These are phyloP conservation scores for Verticillium tricorpus DNA, from an alignment of 2,329 filamentous ascomycete genomes.

Conservation along the genomic window DNA sequence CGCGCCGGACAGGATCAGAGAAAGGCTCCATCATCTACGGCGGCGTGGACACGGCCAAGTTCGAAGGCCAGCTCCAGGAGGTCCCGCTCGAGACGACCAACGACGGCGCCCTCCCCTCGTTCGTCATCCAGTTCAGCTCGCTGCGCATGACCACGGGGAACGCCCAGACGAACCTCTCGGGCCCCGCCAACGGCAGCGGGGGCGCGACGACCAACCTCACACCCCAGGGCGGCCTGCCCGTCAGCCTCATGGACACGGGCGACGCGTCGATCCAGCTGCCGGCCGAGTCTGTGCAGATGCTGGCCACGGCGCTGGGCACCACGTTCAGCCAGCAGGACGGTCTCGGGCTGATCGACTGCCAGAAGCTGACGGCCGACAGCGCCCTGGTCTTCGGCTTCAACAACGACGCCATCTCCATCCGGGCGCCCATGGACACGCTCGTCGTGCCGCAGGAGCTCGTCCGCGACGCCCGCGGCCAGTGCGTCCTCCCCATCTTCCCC, in stretches of 20 bases:
- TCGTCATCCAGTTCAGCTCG: constrained; percentile 2
- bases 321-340: neutral
- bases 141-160: neutral
- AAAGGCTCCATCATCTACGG: constrained; percentile 6
- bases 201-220: neutral
- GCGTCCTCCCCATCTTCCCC: neutral
- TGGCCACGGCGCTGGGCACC: neutral
- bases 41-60: constrained; percentile 7
- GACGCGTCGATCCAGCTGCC: neutral
- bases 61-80: constrained; percentile 5
- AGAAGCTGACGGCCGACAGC: neutral
- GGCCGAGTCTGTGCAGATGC: neutral
- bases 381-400: constrained; percentile 4
- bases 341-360: neutral
- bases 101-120: neutral
- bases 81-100: neutral
- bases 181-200: neutral
- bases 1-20: neutral
- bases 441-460: neutral
- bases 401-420: constrained; percentile 2
- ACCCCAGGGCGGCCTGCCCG: neutral
- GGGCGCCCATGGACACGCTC: neutral
- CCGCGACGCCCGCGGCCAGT: neutral
- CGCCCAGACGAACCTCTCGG: neutral
- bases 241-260: constrained; percentile 1